phyloP scores from a whole-genome alignment of 352 stramenopile species.

The Phytophthora pini region DNA sequence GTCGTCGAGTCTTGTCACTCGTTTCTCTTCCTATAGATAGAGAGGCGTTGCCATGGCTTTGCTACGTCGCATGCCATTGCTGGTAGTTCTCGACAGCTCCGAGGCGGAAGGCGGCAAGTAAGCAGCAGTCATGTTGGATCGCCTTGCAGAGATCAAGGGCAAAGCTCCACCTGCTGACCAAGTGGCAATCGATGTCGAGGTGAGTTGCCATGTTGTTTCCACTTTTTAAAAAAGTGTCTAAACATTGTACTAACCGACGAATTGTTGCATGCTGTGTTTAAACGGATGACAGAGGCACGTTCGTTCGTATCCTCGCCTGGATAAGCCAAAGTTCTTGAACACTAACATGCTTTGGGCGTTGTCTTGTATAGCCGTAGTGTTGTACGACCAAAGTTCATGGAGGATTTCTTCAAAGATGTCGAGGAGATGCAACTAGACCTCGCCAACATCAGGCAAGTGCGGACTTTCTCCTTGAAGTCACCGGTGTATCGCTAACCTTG shows the following conservation, averaged over 20 bases:
- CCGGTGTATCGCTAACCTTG: background rate
- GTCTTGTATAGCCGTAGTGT: constrained; percentile 45
- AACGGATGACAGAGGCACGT: constrained; percentile 5
- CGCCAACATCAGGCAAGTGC: constrained; percentile 79
- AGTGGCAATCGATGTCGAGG: constrained; percentile 74
- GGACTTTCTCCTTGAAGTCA: background rate
- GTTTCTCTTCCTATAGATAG: constrained; percentile 8
- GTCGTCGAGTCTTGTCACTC: constrained; percentile 4
- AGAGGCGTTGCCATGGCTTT: background rate
- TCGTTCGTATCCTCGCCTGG: background rate
- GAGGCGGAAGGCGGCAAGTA: background rate
- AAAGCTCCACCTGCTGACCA: constrained; percentile 38
- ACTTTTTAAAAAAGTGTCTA: background rate
- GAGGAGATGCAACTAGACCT: constrained; percentile 95
- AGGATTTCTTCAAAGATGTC: constrained; percentile 96
- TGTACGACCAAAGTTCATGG: constrained; percentile 91
- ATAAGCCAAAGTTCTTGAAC: background rate
- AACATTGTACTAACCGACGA: background rate
- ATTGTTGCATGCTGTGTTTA: constrained; percentile 2
- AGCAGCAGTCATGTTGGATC: constrained; percentile 59
- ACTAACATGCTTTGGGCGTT: background rate
- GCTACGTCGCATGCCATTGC: background rate
- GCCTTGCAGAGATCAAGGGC: constrained; percentile 78
- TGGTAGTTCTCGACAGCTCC: background rate
- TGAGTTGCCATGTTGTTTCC: constrained; percentile 19